These are phyloP conservation scores for Apiotrichum veenhuisii DNA, from an alignment of 1,284 basidiomycete species.

Conservation along the genomic window DNA sequence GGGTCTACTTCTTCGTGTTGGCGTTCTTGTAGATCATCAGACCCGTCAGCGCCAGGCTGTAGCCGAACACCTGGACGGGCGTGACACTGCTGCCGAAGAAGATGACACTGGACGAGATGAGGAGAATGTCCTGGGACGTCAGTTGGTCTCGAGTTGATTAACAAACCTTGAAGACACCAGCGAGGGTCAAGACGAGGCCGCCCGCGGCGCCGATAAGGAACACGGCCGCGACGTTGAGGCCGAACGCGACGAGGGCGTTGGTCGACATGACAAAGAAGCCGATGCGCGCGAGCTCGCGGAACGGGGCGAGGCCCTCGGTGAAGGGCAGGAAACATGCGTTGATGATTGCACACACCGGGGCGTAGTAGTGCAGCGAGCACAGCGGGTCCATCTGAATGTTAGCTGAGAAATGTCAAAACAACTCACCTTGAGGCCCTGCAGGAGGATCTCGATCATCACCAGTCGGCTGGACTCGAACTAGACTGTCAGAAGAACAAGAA, in stretches of 20 bases:
- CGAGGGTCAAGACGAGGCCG: slow-evolving; percentile 84
- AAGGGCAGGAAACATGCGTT: slow-evolving; percentile 81
- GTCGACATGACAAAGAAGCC: slow-evolving; percentile 72
- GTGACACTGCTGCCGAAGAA: slow-evolving; percentile 76
- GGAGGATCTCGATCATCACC: slow-evolving; percentile 77
- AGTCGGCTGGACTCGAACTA: slow-evolving; percentile 58
- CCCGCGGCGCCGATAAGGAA: slow-evolving; percentile 87
- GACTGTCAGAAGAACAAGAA: not conserved
- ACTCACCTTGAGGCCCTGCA: slow-evolving; percentile 45
- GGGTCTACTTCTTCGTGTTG: slow-evolving; percentile 16
- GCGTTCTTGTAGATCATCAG: slow-evolving; percentile 41
- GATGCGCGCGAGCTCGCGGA: slow-evolving; percentile 65
- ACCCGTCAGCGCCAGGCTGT: slow-evolving; percentile 34
- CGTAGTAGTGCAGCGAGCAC: slow-evolving; percentile 91
- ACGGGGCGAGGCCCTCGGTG: slow-evolving; percentile 85
- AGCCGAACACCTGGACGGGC: slow-evolving; percentile 70
- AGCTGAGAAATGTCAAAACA: not conserved
- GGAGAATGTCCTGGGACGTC: slow-evolving; percentile 71
- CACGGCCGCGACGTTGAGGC: slow-evolving; percentile 84
- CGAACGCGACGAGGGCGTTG: slow-evolving; percentile 85
- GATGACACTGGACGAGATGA: slow-evolving; percentile 80
- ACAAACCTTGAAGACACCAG: slow-evolving; percentile 83
- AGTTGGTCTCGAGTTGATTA: not conserved
- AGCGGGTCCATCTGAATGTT: slow-evolving; percentile 81
- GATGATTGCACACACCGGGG: slow-evolving; percentile 79